Conservation (phyloP, 257 asterid genomes). For the Lycium barbarum region DNA sequence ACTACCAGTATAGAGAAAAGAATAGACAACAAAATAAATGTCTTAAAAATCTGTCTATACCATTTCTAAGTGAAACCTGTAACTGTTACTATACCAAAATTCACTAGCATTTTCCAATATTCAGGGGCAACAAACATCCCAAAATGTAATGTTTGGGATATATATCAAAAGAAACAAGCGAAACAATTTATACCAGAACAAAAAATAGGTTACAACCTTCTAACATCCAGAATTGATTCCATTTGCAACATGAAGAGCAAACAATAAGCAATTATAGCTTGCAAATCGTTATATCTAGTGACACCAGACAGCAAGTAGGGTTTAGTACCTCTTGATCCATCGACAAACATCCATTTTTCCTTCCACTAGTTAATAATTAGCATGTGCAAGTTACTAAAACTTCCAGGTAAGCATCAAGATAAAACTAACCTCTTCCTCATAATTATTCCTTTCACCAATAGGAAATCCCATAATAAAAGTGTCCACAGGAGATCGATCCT, state of each 20-base stretch:
- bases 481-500: slow-evolving; percentile 91
- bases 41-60: neutral
- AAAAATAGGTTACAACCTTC: neutral
- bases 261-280: neutral
- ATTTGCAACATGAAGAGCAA: slow-evolving; percentile 2
- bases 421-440: slow-evolving; percentile 76
- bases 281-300: slow-evolving; percentile 11
- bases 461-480: slow-evolving; percentile 95
- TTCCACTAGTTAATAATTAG: slow-evolving; percentile 20
- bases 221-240: slow-evolving; percentile 8
- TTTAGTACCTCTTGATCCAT: slow-evolving; percentile 1
- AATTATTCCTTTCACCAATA: slow-evolving; percentile 85
- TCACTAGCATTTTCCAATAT: neutral
- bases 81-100: neutral
- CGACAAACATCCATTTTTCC: neutral
- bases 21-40: slow-evolving; percentile 4
- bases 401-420: neutral
- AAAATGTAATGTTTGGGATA: neutral
- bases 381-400: neutral
- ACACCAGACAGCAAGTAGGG: neutral
- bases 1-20: neutral
- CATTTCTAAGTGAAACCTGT: neutral
- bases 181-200: neutral
- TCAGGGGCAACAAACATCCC: neutral
- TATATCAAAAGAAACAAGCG: neutral